These are phyloP conservation scores for Pezicula carpinea DNA, from an alignment of 2,329 filamentous ascomycete genomes.

Conservation along the genomic window DNA sequence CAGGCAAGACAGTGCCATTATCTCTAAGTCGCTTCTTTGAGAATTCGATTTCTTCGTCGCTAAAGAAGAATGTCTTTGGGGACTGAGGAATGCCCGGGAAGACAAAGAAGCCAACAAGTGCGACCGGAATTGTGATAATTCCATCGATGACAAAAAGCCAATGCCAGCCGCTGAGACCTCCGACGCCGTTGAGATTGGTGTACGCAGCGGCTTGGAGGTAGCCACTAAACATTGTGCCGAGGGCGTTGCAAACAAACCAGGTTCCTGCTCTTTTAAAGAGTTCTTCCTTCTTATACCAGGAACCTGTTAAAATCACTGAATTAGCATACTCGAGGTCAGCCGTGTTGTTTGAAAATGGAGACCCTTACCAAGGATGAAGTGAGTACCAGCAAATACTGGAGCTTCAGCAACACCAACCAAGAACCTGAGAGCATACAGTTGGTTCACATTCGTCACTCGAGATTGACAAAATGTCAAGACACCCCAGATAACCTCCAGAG, in stretches of 20 bases:
- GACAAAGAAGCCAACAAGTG: conserved; percentile 17
- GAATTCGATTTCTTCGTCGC: neutral
- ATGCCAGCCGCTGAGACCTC: conserved; percentile 36
- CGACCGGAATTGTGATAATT: conserved; percentile 25
- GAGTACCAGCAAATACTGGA: conserved; percentile 8
- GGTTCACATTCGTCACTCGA: conserved; percentile 10
- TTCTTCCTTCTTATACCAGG: conserved; percentile 32
- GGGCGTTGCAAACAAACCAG: conserved; percentile 32
- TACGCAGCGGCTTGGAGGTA: conserved; percentile 31
- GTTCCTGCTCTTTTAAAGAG: conserved; percentile 36
- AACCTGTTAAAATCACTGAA: conserved; percentile 4
- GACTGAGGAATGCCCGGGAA: neutral
- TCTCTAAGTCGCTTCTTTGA: neutral
- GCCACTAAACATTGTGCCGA: conserved; percentile 36
- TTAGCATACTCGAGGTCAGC: neutral
- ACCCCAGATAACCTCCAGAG: conserved; percentile 10
- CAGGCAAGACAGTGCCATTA: neutral
- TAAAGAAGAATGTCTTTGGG: neutral
- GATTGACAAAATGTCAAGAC: conserved; percentile 11
- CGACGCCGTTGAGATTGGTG: conserved; percentile 12
- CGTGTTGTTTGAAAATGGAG: neutral
- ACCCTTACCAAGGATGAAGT: conserved; percentile 1
- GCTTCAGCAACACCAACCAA: conserved; percentile 50
- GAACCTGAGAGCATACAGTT: conserved; percentile 45
- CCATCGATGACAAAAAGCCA: conserved; percentile 46